These are phyloP conservation scores for Mortierella sp. DNA, from an alignment of 371 early-diverging fungal species.

Conservation along the genomic window DNA sequence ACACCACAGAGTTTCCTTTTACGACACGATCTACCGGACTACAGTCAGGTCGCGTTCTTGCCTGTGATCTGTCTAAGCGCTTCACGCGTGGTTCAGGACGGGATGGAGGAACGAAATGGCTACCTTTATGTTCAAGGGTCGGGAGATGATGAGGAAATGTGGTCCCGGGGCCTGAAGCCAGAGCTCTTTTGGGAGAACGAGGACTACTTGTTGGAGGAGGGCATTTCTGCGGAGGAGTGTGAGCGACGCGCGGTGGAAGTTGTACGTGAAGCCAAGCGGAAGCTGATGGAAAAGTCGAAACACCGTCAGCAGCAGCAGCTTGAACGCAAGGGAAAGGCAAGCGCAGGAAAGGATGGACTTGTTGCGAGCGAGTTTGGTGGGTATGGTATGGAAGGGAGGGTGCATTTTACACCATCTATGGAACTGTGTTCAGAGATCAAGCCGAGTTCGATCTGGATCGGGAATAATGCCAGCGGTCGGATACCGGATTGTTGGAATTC, in stretches of 20 bases:
- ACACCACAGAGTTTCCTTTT: conserved; percentile 73
- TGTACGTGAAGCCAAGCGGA: conserved; percentile 45
- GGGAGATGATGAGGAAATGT: conserved; percentile 91
- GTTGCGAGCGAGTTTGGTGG: background rate
- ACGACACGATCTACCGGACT: conserved; percentile 64
- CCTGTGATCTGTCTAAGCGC: conserved; percentile 85
- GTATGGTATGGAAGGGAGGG: background rate
- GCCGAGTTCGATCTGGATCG: conserved; percentile 51
- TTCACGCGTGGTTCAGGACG: conserved; percentile 70
- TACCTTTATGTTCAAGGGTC: conserved; percentile 91
- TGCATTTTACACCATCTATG: conserved; percentile 44
- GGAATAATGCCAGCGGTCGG: conserved; percentile 47
- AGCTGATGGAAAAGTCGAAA: conserved; percentile 9
- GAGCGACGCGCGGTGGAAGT: conserved; percentile 62
- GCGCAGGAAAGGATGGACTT: background rate
- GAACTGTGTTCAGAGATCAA: conserved; percentile 51
- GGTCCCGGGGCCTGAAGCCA: conserved; percentile 82
- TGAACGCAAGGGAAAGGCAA: background rate
- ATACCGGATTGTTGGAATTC: conserved; percentile 50
- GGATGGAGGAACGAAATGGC: conserved; percentile 68
- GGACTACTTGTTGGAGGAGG: conserved; percentile 61
- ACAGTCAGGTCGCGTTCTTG: conserved; percentile 64
- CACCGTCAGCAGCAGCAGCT: conserved; percentile 24
- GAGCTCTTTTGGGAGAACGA: conserved; percentile 81
- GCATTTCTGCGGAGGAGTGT: conserved; percentile 60